Evolutionary conservation across 2,329 filamentous ascomycete species (phyloP), one percentile per base, ranked within the genome.

Genomic region (Capronia americana): DNA sequence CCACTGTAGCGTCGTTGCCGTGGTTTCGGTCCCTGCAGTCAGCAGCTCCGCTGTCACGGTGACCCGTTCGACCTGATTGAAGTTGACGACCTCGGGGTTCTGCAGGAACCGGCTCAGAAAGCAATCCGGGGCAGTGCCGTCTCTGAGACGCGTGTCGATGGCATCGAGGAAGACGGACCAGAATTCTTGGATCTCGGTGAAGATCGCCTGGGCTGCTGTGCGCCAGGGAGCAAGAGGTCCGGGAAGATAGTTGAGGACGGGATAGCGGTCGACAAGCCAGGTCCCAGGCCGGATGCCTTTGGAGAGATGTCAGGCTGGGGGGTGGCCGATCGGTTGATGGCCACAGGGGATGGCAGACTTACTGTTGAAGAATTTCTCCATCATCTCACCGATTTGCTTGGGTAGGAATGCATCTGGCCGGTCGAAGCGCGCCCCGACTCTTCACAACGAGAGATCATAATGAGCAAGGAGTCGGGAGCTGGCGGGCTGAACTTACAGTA

Each of bases 221-320:
- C 60, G 23, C 60, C 60, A 62, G n/a, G 60, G 60, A 46, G 60
- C 60, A 32, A 62, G 23, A 4, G 51, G 10, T 4, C 79, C 73
- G 0, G 83, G 82, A 0, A 83, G 50, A 63, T 74, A 74, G 74
- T 77, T 70, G 75, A 80, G 69, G 53, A 77, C 77, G 0, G 82
- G 83, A 1, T 85, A 66, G 0, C 80, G 72, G 64, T 85, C 82
- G 5, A 85, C 81, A 4, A 78, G 66, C 78, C 78, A 84, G 11
- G 73, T 75, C 4, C 82, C 81, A 1, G 82, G 80, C 11, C 50
- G 34, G 53, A 62, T 62, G 51, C 24, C 32, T 59, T 30, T 7
- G n/a, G n/a, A n/a, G 44, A 24, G 3, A 26, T 5, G 26, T 59
- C 24, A 59, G 57, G 7, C n/a, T 51, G 10, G 12, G 12, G 1